Base-by-base conservation (phyloP, 805 yeast species). In the Metschnikowia cubensis region DNA sequence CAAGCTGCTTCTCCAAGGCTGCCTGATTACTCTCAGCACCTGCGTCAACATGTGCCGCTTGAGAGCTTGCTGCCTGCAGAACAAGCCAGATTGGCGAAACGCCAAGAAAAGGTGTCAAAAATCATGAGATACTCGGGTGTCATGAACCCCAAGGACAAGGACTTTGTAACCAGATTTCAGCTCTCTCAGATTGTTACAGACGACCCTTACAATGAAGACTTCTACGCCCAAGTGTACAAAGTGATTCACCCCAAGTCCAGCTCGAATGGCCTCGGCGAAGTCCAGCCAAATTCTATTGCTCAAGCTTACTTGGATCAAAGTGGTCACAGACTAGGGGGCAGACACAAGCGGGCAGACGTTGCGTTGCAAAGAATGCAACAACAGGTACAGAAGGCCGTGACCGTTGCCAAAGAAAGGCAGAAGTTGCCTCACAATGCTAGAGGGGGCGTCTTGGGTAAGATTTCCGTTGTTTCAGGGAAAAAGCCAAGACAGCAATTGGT, bases 311-410 rank as follows among this genome's bases (percentile, higher is more conserved):
- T 90, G 64, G 94, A 89, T 62, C 95, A 87, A 65, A 85, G 96
- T 51, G 96, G 96, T 47, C 96, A 89, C 69, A 81, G 94, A 69
- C 74, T 88, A 50, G 96, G 96, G 60, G 95, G 95, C 46, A 82
- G 90, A 66, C 76, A 83, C 55, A 86, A 84, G 69, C 77, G 92
- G 66, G 92, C 91, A 7, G 96, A 89, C 67, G 83, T 89, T 56
- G 97, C 96, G 1, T 77, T 91, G 61, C 96, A 89, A 74, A 84
- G 97, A 76, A 89, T 94, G 96, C 97, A 92, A 71, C 96, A 90
- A 66, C 98, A 92, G 73, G 96, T 92, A 47, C 95, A 90, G 63
- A 89, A 87, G 62, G 98, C 98, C 14, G 97, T 92, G 15, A 87
- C 92, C 48, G 92, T 89, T 36, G 99, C 97, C 21, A 88, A 89